These are phyloP conservation scores for Cajanus cajan DNA, from an alignment of 306 rosid species.

Conservation along the genomic window DNA sequence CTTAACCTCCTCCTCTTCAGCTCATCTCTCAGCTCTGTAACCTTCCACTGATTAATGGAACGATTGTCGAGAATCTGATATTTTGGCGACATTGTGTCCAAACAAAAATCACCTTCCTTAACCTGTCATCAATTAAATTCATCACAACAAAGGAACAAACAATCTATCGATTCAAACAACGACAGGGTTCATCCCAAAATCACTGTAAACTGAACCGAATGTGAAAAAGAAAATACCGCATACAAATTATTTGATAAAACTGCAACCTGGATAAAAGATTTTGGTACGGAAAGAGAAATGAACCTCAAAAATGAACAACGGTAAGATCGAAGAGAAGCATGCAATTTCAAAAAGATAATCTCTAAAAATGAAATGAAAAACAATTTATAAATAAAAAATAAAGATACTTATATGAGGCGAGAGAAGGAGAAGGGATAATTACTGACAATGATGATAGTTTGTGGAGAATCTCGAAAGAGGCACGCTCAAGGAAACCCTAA, in stretches of 20 bases:
- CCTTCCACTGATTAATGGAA: slow-evolving; percentile 91
- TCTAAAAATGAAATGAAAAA: neutral
- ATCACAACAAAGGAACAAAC: neutral
- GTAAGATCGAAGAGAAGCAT: neutral
- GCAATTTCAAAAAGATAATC: neutral
- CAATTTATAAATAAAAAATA: neutral
- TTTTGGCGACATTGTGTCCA: slow-evolving; percentile 63
- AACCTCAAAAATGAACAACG: neutral
- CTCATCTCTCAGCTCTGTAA: slow-evolving; percentile 87
- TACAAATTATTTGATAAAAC: neutral
- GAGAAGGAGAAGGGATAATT: neutral
- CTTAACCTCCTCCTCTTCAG: slow-evolving; percentile 73
- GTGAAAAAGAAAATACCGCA: neutral
- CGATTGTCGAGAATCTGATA: slow-evolving; percentile 70
- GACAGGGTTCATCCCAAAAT: slow-evolving; percentile 1
- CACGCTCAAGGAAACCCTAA: slow-evolving; percentile 71
- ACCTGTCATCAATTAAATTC: slow-evolving; percentile 37
- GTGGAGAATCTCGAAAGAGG: slow-evolving; percentile 17
- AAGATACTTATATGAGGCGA: neutral
- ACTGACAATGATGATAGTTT: slow-evolving; percentile 52
- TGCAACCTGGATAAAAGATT: neutral
- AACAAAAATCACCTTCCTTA: slow-evolving; percentile 41
- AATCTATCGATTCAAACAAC: neutral
- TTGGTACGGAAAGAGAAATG: neutral
- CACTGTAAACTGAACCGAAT: neutral